Base-by-base conservation (phyloP, 2,329 filamentous ascomycete species). In the Aspergillus cejpii region DNA sequence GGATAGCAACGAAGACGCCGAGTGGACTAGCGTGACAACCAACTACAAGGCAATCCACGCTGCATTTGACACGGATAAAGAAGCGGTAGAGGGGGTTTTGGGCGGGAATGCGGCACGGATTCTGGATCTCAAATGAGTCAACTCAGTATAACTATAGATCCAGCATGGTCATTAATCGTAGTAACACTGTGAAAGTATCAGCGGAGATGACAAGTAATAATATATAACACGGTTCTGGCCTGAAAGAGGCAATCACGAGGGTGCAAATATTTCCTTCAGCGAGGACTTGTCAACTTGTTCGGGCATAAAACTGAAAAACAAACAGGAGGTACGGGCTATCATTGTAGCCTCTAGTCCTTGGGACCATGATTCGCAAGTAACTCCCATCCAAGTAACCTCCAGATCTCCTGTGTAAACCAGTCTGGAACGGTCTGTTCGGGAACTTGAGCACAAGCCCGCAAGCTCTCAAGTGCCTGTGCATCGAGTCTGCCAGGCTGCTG, bases 331-430 rank as follows among this genome's bases (percentile, higher is more conserved):
- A n/a, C n/a, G n/a, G n/a, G n/a, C n/a, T n/a, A n/a, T n/a, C 14
- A 17, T 6, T 10, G 10, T 19, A 17, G 10, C 6, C 14, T 8
- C 37, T 24, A 15, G 5, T 23, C 6, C 14, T 17, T 26, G 31
- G 24, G 28, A 20, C 37, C 31, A 2, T 34, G 24, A 5, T 34
- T 47, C 41, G 26, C 47, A 37, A 68, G 31, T 41, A 66, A 46
- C 39, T 80, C 76, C 78, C 78, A 81, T 0, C 79, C 78, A 5
- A 81, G 54, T 42, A 80, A 55, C 41, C 68, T 62, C 79, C 79
- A 82, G 2, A 81, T 59, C 51, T 80, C 74, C 44, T 70, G 68
- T 42, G 71, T 69, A 52, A 79, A 81, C 75, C 76, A 79, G 12
- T 77, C 71, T 2, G 68, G 54, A 3, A 72, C 65, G 6, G 72